Conservation (phyloP, 169 alveolate genomes). For the Fabrea salina region DNA sequence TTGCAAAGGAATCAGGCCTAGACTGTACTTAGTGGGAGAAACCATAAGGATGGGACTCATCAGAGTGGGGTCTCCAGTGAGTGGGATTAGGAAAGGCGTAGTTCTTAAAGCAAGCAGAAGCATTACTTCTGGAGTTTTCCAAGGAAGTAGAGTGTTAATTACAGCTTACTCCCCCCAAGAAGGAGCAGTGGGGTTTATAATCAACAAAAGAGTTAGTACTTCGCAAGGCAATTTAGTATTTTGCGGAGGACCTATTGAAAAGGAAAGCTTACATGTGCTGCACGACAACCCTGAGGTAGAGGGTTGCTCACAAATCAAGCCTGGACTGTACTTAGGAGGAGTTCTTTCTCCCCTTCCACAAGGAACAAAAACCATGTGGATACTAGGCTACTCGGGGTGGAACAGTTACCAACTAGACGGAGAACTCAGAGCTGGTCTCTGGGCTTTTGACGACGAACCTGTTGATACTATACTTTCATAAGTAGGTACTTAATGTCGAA, state of each 20-base stretch:
- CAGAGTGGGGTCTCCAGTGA: neutral
- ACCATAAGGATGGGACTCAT: neutral
- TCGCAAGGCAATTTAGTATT: neutral
- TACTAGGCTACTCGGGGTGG: slow-evolving; percentile 28
- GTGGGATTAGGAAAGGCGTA: neutral
- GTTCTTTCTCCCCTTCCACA: neutral
- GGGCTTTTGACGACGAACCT: neutral
- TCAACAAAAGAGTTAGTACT: neutral
- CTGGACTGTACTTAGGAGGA: slow-evolving; percentile 26
- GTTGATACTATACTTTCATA: too few relatives aligned
- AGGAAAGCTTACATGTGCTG: neutral
- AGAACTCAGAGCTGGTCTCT: slow-evolving; percentile 16
- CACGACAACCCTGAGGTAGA: neutral
- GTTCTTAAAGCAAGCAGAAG: neutral
- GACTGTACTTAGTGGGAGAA: neutral
- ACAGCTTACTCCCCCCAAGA: neutral
- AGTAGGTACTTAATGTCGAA: too few relatives aligned
- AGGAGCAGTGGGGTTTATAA: slow-evolving; percentile 25
- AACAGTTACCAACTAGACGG: slow-evolving; percentile 17
- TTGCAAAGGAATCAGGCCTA: slow-evolving; percentile 25
- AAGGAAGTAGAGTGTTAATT: neutral
- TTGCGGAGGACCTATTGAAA: slow-evolving; percentile 20
- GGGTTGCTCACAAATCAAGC: neutral
- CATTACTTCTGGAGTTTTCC: neutral
- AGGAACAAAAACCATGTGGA: neutral